Evolutionary conservation across 1,284 basidiomycete species (phyloP), one percentile per base, ranked within the genome.

Genomic region (Kalmanozyma brasiliensis): DNA sequence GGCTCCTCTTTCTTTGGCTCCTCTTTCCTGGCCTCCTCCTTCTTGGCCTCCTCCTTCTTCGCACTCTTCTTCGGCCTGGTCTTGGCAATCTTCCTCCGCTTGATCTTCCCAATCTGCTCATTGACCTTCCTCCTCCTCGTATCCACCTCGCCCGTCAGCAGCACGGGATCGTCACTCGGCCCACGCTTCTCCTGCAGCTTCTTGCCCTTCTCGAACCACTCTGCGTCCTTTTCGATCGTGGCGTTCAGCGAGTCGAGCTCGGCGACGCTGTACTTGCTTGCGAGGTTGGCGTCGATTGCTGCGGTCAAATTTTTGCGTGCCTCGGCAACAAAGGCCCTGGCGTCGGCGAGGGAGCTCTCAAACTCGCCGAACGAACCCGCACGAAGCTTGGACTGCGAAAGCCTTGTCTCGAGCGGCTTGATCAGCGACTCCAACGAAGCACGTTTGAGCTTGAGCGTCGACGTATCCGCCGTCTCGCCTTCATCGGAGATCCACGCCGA

Each of bases 401-500:
- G 91, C 11, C 96, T 90, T 77, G 89, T 87, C 40, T 91, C 86
- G 57, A 97, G 89, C 2, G 93, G 92, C 41, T 86, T 85, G 81
- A 97, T 93, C 59, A 94, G 84, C 37, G 85, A 84, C 91, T 96
- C 93, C 19, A 98, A 84, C 14, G 86, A 88, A 35, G 87, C 86
- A 46, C 62, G 62, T 49, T 72, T 74, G 42, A 73, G 58, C 37
- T 73, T 67, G 38, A 81, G 61, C n/a, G 52, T 51, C 10, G 52
- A 24, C 1, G 74, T 75, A 49, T 90, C 88, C 1, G 95, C 94
- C 13, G 86, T 83, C 75, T 97, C 94, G n/a, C 89, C 93, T 52
- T 90, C 86, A 34, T 94, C 92, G 76, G 88, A 86, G 67, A 98
- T 85, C 95, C 94, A 98, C 20, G 85, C 83, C 63, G 90, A 88